Percentiles rank a stretch among this genome's conserved stretches.
phyloP scores from a whole-genome alignment of 768 basidiomycete genomes.

The Tulasnella sp. region DNA sequence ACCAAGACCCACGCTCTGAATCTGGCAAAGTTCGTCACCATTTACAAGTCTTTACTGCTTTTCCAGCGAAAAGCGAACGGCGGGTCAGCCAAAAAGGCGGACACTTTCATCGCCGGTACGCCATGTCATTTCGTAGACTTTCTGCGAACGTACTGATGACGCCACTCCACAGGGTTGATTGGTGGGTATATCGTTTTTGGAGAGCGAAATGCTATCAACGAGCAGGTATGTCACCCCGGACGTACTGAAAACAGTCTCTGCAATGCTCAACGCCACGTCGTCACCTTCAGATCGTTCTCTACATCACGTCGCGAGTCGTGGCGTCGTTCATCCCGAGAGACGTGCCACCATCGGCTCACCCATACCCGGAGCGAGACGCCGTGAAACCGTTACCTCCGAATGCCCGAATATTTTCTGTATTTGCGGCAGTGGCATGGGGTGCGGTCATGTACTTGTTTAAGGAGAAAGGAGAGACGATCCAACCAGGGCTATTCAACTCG shows the following conservation, averaged over 20 bases:
- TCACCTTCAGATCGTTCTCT: constrained; percentile 75
- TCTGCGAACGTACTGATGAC: neutral
- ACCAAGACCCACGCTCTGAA: constrained; percentile 88
- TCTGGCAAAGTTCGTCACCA: constrained; percentile 84
- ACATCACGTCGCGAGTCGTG: constrained; percentile 85
- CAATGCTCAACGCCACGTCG: neutral
- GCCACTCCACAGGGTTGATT: constrained; percentile 40
- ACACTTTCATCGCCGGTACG: constrained; percentile 75
- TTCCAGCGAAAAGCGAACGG: constrained; percentile 70
- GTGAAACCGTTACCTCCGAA: constrained; percentile 65
- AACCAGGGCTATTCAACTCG: constrained; percentile 92
- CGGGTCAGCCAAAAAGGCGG: constrained; percentile 68
- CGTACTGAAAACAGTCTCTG: neutral
- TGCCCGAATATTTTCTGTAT: constrained; percentile 69
- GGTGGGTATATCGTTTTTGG: constrained; percentile 89
- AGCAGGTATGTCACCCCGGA: constrained; percentile 48
- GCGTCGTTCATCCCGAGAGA: constrained; percentile 86
- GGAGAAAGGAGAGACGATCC: constrained; percentile 77
- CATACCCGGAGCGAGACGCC: constrained; percentile 26
- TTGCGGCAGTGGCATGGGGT: constrained; percentile 87
- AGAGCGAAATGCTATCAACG: constrained; percentile 76
- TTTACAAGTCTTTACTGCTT: constrained; percentile 81
- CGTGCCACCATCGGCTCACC: constrained; percentile 24
- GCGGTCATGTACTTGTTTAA: constrained; percentile 95
- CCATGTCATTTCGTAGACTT: neutral